These are phyloP conservation scores for Niebla homalea DNA, from an alignment of 495 filamentous ascomycete species.

Conservation along the genomic window DNA sequence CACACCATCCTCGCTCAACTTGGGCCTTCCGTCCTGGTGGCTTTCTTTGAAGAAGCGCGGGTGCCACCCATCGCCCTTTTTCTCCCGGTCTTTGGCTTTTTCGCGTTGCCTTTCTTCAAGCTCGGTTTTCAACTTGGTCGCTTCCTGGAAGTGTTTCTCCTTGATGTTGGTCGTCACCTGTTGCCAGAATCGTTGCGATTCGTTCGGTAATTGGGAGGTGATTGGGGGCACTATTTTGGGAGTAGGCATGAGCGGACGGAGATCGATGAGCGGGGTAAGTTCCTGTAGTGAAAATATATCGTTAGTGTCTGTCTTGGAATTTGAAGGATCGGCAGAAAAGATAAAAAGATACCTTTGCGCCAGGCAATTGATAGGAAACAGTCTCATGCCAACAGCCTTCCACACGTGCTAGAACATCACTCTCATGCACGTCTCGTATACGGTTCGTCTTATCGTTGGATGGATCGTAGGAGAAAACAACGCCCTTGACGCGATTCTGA, in stretches of 20 bases:
- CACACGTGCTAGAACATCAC: constrained; percentile 70
- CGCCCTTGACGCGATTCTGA: constrained; percentile 81
- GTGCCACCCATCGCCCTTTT: constrained; percentile 52
- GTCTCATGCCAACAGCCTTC: constrained; percentile 73
- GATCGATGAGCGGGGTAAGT: constrained; percentile 68
- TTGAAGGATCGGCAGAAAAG: neutral
- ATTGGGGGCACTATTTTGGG: constrained; percentile 65
- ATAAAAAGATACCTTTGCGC: constrained; percentile 27
- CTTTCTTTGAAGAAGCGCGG: constrained; percentile 81
- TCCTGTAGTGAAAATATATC: constrained; percentile 26
- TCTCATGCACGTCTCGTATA: constrained; percentile 74
- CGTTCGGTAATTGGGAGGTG: constrained; percentile 70
- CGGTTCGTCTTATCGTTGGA: constrained; percentile 59
- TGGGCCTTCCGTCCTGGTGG: constrained; percentile 62
- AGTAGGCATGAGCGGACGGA: constrained; percentile 62
- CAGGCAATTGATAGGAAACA: constrained; percentile 49
- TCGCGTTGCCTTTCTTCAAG: constrained; percentile 82
- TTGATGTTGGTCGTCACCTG: constrained; percentile 78
- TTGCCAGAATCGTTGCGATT: constrained; percentile 80
- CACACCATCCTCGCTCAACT: constrained; percentile 64
- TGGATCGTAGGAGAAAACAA: constrained; percentile 79
- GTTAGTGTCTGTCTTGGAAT: too few species aligned
- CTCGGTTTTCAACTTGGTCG: constrained; percentile 77
- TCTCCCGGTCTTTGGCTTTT: constrained; percentile 66
- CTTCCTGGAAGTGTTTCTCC: constrained; percentile 67